Evolutionary conservation across 768 basidiomycete genomes (phyloP).

Genomic region (Trichaptum fuscoviolaceum): DNA sequence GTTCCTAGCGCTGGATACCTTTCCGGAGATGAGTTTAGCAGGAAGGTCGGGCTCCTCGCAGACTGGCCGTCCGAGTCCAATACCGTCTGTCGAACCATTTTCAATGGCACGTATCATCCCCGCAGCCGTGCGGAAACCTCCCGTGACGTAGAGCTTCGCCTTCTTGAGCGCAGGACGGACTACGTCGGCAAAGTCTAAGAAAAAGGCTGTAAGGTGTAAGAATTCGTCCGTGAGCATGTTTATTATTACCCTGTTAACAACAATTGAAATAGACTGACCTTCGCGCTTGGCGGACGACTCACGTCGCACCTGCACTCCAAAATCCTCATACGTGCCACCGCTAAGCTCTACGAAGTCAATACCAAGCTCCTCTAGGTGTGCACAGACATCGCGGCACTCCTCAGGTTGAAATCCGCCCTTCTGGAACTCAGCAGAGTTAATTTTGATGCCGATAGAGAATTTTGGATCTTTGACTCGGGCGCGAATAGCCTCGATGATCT

Average conservation of each 20-base stretch:
- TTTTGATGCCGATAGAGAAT: slow-evolving; percentile 30
- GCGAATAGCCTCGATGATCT: slow-evolving; percentile 31
- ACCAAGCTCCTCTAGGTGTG: slow-evolving; percentile 27
- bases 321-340: slow-evolving; percentile 33
- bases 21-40: neutral
- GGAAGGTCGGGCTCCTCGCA: neutral
- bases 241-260: neutral
- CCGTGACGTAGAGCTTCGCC: slow-evolving; percentile 25
- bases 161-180: slow-evolving; percentile 20
- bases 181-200: slow-evolving; percentile 27
- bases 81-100: neutral
- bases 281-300: neutral
- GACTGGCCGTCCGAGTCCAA: neutral
- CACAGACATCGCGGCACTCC: slow-evolving; percentile 26
- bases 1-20: neutral
- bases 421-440: slow-evolving; percentile 26
- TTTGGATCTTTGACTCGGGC: neutral
- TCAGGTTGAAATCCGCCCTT: slow-evolving; percentile 26
- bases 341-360: slow-evolving; percentile 39
- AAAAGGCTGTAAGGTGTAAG: slow-evolving; percentile 19
- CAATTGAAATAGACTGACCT: neutral
- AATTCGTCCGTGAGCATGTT: neutral
- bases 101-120: slow-evolving; percentile 26
- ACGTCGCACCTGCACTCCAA: neutral
- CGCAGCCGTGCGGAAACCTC: slow-evolving; percentile 24